A percentile compares a stretch with the other conserved stretches of the same genome.
Conservation (phyloP, 768 basidiomycete genomes). For the Tulasnella sp. region DNA sequence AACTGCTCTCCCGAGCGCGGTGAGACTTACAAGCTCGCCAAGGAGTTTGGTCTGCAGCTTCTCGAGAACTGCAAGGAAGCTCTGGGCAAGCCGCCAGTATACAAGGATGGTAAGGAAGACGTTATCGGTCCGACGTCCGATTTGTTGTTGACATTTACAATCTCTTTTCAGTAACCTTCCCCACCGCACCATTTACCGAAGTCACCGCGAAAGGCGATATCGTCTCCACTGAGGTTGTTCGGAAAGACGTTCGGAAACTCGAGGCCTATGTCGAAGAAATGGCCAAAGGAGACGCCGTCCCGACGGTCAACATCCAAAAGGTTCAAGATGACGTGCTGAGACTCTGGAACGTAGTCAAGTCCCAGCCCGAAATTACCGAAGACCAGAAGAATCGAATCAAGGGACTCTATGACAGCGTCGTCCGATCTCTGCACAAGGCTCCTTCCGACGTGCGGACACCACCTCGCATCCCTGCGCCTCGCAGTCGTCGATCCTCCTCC, state of each 20-base stretch:
- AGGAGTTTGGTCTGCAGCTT: constrained; percentile 93
- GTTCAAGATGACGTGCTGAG: constrained; percentile 96
- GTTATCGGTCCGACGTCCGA: constrained; percentile 1
- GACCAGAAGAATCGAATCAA: constrained; percentile 96
- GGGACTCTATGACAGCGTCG: constrained; percentile 92
- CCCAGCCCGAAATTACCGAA: constrained; percentile 93
- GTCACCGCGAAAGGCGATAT: constrained; percentile 93
- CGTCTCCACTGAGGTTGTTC: constrained; percentile 89
- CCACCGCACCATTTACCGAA: constrained; percentile 93
- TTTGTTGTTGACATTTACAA: constrained; percentile 19
- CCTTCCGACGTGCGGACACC: constrained; percentile 58
- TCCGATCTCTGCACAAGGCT: constrained; percentile 80
- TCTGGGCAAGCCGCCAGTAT: constrained; percentile 76
- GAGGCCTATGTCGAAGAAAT: constrained; percentile 98
- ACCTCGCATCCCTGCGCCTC: constrained; percentile 44
- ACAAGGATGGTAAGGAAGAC: constrained; percentile 79
- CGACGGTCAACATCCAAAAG: constrained; percentile 90
- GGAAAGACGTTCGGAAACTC: constrained; percentile 93
- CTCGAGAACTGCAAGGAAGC: constrained; percentile 91
- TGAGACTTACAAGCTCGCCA: constrained; percentile 90
- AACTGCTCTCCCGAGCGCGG: constrained; percentile 75
- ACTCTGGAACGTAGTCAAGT: constrained; percentile 95
- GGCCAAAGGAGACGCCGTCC: constrained; percentile 89
- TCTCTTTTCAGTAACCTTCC: constrained; percentile 76
- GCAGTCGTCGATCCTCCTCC: constrained; percentile 86